Base-by-base conservation (phyloP, 148 eudicot genomes). In the Chenopodium formosanum region DNA sequence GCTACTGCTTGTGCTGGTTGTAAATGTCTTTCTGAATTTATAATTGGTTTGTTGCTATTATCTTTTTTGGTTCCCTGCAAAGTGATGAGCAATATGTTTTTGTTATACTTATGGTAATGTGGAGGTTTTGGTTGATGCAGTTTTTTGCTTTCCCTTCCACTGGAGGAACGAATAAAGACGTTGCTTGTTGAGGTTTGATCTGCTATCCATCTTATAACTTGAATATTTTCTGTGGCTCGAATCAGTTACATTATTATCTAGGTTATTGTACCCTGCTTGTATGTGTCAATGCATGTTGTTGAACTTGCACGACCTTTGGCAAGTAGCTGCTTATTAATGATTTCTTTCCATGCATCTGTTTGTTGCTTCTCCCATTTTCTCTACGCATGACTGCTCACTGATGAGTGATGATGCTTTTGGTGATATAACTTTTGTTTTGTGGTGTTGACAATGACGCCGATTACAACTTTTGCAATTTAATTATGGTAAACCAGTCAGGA, bases 121-220 rank as follows among this genome's bases (percentile, higher is more conserved):
- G 32, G 77, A 22, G 53, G 23, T 71, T 29, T 73, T 73, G 56
- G 76, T 82, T 83, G 65, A 32, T 88, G 86, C 90, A 96, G 99
- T 86, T 68, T 25, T 80, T 84, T 93, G 87, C 88, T 84, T 80
- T 76, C 85, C 78, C 66, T 90, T 80, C 92, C 98, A 29, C 84
- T 96, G 81, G 92, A 90, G 77, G 93, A 92, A 65, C 92, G 98
- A 66, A 80, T 84, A 20, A 92, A 83, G 88, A 86, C 32, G 56
- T 89, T 78, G 90, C 82, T 96, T 79, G 79, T 80, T 78, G 90
- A 96, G 99, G 98, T 96, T 78, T 82, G 95, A 85, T 78, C 37
- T 68, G 17, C 17, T 64, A 58, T 63, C 62, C 48, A 2, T 67
- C 52, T 66, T 20, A 19, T 48, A 60, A 77, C 44, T 27, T 31